Base-by-base conservation (phyloP, 192 early-diverging fungal genomes). In the Umbelopsis ramanniana region DNA sequence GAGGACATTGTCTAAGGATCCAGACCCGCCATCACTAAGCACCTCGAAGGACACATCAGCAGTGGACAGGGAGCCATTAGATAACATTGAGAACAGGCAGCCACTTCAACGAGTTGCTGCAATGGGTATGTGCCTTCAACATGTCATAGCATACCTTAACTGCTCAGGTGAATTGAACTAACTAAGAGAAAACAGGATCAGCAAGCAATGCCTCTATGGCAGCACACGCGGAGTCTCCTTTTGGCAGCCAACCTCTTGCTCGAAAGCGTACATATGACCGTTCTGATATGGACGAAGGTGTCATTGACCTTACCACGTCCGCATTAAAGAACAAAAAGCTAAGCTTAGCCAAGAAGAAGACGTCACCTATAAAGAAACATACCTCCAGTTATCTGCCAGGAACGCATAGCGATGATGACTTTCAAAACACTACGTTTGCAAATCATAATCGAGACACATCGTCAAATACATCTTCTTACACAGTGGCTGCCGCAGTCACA, bases 401-500 rank as follows among this genome's bases (percentile, higher is more conserved):
- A 35, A 55, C 23, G 0, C 33, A 63, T 14, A 63, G 57, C 33
- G 57, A 63, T 26, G 57, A 63, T 37, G 57, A 63, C 14, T 63
- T 63, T 63, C 57, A 63, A 37, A 37, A 37, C 57, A 15, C 10
- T 63, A 14, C 26, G 33, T 37, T 29, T 63, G 37, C 17, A 26
- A 35, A 19, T 1, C 26, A 63, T 21, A 50, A 6, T 50, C 48
- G 6, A 50, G n/a, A 50, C 6, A 5, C 17, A 19, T 43, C 40
- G 6, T 43, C 40, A 5, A 43, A 43, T 6, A 43, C 11, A 5
- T 43, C 40, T 43, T 43, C 6, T 7, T 4, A 43, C 6, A 43
- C 11, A 12, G 0, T 5, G 40, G 40, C 40, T 12, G 11, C 40
- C 0, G 14, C 26, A 19, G 57, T 33, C 57, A 2, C 48, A 50